Percentiles rank a stretch among this genome's conserved stretches.
These are phyloP conservation scores for Globisporangium orthogonon DNA, from an alignment of 352 stramenopile genomes.

Conservation along the genomic window DNA sequence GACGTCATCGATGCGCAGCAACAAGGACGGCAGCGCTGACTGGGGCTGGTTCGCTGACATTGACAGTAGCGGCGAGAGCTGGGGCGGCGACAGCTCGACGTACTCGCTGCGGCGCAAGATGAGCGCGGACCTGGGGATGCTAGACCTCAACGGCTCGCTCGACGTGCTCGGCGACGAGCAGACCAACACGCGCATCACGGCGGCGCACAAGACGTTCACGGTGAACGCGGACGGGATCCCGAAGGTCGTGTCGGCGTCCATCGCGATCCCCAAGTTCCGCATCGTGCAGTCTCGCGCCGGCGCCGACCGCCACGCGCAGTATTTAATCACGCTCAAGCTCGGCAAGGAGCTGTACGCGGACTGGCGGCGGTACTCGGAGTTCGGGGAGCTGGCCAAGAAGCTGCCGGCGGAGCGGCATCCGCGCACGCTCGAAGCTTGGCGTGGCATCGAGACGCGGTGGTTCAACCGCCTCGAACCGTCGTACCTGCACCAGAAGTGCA, in stretches of 20 bases:
- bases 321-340: constrained; percentile 84
- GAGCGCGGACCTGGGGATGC: constrained; percentile 64
- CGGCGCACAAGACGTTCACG: constrained; percentile 83
- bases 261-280: constrained; percentile 86
- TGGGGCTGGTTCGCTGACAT: constrained; percentile 89
- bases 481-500: constrained; percentile 85
- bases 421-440: constrained; percentile 65
- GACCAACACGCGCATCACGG: constrained; percentile 75
- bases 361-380: constrained; percentile 86
- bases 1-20: constrained; percentile 15
- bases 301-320: constrained; percentile 79
- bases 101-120: constrained; percentile 55
- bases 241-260: constrained; percentile 71
- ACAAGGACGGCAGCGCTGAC: constrained; percentile 74
- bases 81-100: constrained; percentile 61
- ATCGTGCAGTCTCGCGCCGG: constrained; percentile 81
- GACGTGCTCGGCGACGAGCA: constrained; percentile 82
- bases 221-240: constrained; percentile 65
- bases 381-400: constrained; percentile 80
- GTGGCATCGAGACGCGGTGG: constrained; percentile 76
- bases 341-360: constrained; percentile 84
- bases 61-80: constrained; percentile 81
- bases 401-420: constrained; percentile 49
- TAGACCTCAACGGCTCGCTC: constrained; percentile 50
- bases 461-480: constrained; percentile 85